Evolutionary conservation across 331 rosid genomes (phyloP), one percentile per base, ranked within the genome.

Genomic region (Pyrus hybrid): DNA sequence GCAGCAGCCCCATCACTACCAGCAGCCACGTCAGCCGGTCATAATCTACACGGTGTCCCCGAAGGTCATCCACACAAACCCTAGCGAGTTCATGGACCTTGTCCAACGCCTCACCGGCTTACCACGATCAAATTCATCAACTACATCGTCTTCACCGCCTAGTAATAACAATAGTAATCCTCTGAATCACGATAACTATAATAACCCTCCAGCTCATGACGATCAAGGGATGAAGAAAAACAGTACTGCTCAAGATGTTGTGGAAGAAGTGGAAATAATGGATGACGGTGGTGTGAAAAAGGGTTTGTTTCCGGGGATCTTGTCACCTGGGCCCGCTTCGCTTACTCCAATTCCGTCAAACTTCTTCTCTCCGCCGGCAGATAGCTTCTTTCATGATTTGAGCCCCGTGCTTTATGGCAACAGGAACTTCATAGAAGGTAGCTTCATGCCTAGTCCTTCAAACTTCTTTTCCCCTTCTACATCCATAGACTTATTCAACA

Each of bases 31-130:
- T 1, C 92, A 76, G 62, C 97, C 97, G 0, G 72, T 88, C n/a
- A 86, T 88, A 71, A 93, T 90, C 87, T 90, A 90, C 85, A 82
- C 88, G 2, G 88, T 88, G 30, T 88, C 97, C 1, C 97, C 97
- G 0, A 92, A 90, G 83, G 63, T 87, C 49, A 92, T 92, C 63
- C 94, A 88, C 82, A 87, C 93, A 75, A 86, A 87, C 67, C 94
- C 94, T 20, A 62, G 77, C 10, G 88, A 88, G 43, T 93, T 93
- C 88, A 92, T 78, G 91, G 84, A 76, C 80, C 89, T 93, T 1
- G 96, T 93, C 62, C 96, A 93, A 70, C 93, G 96, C 78, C 91
- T 93, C 26, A 90, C 96, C 0, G 93, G 98, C 1, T 78, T 84
- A 2, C 54, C 85, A 0, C 80, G 87, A 0, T 77, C 87, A 1